A percentile compares a stretch with the other conserved stretches of the same genome.
Conservation (phyloP, 768 basidiomycete genomes). For the Phlebiopsis flavidoalba region DNA sequence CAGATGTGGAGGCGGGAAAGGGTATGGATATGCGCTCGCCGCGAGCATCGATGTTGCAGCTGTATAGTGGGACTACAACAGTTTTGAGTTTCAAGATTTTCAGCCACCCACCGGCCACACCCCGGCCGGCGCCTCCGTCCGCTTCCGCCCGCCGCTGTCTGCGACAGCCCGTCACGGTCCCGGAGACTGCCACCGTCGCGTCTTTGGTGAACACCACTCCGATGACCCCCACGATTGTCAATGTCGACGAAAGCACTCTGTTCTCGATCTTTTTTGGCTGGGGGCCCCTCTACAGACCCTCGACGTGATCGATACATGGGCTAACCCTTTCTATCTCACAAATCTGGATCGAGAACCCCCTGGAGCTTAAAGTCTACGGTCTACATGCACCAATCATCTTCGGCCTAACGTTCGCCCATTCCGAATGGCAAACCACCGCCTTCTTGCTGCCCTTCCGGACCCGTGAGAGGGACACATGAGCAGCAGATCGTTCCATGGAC, state of each 20-base stretch:
- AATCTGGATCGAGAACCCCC: not conserved
- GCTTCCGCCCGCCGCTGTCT: not conserved
- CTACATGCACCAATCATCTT: no score
- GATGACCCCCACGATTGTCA: not conserved
- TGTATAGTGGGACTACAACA: conserved; percentile 28
- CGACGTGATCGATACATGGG: not conserved
- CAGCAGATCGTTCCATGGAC: no score
- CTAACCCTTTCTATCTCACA: not conserved
- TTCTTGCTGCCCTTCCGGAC: not conserved
- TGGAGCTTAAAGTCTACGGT: no score
- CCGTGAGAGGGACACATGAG: not conserved
- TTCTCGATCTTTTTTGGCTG: not conserved
- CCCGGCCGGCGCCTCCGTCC: not conserved
- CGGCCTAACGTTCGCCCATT: not conserved
- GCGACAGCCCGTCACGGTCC: not conserved
- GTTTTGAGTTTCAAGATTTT: conserved; percentile 27
- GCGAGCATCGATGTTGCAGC: conserved; percentile 21
- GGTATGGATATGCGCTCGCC: conserved; percentile 11
- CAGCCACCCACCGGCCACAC: conserved; percentile 20
- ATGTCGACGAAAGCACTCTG: not conserved
- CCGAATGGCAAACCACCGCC: not conserved
- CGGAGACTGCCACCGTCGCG: no score
- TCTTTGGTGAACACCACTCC: no score
- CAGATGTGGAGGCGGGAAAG: conserved; percentile 5
- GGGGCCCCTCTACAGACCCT: not conserved